phyloP scores from a whole-genome alignment of 805 yeast genomes.

The Starmerella asiatica region DNA sequence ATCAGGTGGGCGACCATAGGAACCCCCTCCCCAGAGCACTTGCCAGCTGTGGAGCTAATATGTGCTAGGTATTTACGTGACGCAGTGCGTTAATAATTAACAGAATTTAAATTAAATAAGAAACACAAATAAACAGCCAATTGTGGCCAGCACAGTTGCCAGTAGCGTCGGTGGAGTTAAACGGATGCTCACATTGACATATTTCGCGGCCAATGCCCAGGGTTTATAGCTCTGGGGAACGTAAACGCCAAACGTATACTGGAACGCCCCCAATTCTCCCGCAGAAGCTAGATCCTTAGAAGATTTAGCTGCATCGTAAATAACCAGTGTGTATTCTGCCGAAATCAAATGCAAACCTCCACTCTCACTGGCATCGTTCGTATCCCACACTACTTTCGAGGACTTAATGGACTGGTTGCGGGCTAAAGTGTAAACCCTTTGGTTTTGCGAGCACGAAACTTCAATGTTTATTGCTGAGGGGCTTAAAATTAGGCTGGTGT shows the following conservation, averaged over 20 bases:
- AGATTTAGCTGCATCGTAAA: constrained; percentile 26
- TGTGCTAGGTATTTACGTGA: too few species aligned
- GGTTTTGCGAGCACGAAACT: constrained; percentile 28
- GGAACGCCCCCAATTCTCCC: constrained; percentile 26
- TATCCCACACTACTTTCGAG: constrained; percentile 28
- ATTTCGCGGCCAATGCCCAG: constrained; percentile 22
- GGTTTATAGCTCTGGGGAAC: constrained; percentile 28
- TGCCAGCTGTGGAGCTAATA: too few species aligned
- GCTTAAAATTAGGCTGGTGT: constrained; percentile 27
- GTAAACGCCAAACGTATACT: constrained; percentile 28
- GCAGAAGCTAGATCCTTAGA: constrained; percentile 25
- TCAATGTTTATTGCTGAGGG: constrained; percentile 30
- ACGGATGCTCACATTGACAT: constrained; percentile 15
- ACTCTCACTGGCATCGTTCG: constrained; percentile 23
- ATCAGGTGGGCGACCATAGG: too few species aligned
- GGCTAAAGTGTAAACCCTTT: constrained; percentile 29
- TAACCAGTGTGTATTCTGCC: constrained; percentile 28
- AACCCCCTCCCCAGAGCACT: too few species aligned
- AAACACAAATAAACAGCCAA: background rate
- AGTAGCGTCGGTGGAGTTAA: constrained; percentile 6
- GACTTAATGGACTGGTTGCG: constrained; percentile 23
- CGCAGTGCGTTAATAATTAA: too few species aligned
- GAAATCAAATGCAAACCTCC: constrained; percentile 23
- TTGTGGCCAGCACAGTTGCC: constrained; percentile 1
- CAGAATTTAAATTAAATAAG: background rate